Conservation (phyloP, 2,329 filamentous ascomycete species). For the Chaetomiaceae sp. region DNA sequence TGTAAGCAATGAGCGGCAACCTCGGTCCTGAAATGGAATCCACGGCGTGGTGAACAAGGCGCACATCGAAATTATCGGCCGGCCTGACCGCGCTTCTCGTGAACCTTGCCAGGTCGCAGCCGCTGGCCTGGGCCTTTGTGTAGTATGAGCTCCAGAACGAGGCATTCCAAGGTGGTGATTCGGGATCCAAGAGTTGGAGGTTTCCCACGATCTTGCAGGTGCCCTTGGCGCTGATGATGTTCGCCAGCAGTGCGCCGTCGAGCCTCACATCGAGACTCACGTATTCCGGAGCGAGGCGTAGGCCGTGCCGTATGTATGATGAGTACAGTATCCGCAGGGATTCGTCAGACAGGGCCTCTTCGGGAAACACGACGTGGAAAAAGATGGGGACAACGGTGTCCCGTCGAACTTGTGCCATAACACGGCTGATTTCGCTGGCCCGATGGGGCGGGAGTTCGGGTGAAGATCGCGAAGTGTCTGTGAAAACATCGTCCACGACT, state of each 20-base stretch:
- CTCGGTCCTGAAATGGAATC: conserved; percentile 36
- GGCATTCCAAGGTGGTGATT: conserved; percentile 49
- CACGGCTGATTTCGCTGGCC: conserved; percentile 49
- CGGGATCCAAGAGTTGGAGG: conserved; percentile 36
- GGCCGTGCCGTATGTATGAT: conserved; percentile 51
- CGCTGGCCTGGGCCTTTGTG: conserved; percentile 48
- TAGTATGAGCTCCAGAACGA: conserved; percentile 50
- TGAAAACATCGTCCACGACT: conserved; percentile 38
- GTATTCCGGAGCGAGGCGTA: conserved; percentile 58
- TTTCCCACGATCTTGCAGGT: conserved; percentile 54
- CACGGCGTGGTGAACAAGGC: conserved; percentile 47
- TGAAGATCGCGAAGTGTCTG: conserved; percentile 6
- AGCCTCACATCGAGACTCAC: conserved; percentile 56
- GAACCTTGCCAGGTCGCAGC: conserved; percentile 58
- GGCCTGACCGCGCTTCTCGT: conserved; percentile 49
- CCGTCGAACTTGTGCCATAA: conserved; percentile 54
- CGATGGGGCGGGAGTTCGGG: conserved; percentile 28
- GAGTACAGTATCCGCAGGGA: conserved; percentile 39
- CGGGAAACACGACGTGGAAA: conserved; percentile 42
- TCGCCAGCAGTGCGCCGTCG: conserved; percentile 43
- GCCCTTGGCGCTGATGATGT: conserved; percentile 37
- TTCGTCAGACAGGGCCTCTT: conserved; percentile 21
- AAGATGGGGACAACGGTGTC: conserved; percentile 56
- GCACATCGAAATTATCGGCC: conserved; percentile 58
- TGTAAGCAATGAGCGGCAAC: conserved; percentile 57